These are phyloP conservation scores for Picochlorum sp. DNA, from an alignment of 139 green algal species.

Conservation along the genomic window DNA sequence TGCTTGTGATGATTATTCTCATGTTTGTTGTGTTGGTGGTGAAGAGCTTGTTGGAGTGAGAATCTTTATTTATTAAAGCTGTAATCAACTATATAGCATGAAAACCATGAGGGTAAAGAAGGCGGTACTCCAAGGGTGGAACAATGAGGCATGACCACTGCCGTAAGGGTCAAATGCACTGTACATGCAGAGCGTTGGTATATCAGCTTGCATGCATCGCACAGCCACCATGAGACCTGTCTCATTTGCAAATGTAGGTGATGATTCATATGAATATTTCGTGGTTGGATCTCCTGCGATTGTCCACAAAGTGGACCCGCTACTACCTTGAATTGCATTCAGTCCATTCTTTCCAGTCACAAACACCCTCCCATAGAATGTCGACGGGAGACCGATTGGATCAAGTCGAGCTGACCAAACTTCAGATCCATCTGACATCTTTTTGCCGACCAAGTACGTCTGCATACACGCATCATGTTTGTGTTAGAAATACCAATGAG, in stretches of 20 bases:
- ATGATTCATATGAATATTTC: neutral
- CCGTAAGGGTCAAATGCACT: neutral
- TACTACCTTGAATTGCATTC: constrained; percentile 1
- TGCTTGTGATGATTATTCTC: constrained; percentile 72
- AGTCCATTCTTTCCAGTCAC: neutral
- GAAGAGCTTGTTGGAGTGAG: constrained; percentile 16
- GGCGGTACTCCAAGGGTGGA: neutral
- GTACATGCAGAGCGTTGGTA: constrained; percentile 10
- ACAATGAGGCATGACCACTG: neutral
- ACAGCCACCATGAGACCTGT: constrained; percentile 3
- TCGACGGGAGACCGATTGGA: constrained; percentile 2
- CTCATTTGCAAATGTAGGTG: constrained; percentile 11
- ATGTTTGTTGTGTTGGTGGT: constrained; percentile 74
- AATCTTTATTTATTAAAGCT: neutral
- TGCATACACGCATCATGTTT: no score
- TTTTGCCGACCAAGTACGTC: neutral
- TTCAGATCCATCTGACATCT: neutral
- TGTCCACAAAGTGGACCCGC: constrained; percentile 6
- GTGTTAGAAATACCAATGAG: no score
- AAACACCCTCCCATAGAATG: constrained; percentile 4
- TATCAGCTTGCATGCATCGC: neutral
- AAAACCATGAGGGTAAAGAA: neutral
- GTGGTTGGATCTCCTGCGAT: neutral
- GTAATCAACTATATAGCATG: neutral
- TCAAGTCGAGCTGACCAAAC: constrained; percentile 1